These are phyloP conservation scores for Chaetomium cochliodes DNA, from an alignment of 495 filamentous ascomycete genomes.

Conservation along the genomic window DNA sequence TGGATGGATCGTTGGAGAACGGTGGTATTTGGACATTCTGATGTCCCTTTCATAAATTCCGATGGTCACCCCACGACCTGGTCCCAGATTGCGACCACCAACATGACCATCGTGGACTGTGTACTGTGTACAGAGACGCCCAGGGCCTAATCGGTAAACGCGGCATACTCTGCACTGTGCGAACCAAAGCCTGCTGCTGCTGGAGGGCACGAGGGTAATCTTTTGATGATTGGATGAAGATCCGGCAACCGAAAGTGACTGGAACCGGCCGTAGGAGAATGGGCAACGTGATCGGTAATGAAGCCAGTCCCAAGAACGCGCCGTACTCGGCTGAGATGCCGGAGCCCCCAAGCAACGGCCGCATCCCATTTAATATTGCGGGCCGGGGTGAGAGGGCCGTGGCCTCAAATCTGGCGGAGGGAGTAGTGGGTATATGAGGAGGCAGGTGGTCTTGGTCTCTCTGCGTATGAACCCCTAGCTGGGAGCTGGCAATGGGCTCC, in stretches of 20 bases:
- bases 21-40: too few species aligned
- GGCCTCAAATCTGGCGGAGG: too few species aligned
- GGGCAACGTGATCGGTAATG: too few species aligned
- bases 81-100: background rate
- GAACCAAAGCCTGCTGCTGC: background rate
- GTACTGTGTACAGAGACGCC: too few species aligned
- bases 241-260: background rate
- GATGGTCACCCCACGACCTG: background rate
- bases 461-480: too few species aligned
- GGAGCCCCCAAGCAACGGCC: background rate
- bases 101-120: background rate
- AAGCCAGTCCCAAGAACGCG: background rate
- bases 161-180: constrained; percentile 1
- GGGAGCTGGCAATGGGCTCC: background rate
- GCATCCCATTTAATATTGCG: too few species aligned
- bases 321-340: background rate
- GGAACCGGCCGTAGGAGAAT: background rate
- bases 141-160: background rate
- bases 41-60: background rate
- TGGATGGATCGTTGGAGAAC: too few species aligned
- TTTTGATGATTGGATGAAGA: constrained; percentile 4
- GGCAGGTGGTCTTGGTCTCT: too few species aligned
- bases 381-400: too few species aligned
- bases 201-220: too few species aligned
- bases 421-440: too few species aligned